Evolutionary conservation across 2,329 filamentous ascomycete species (phyloP), one percentile per base, ranked within the genome.

Genomic region (Sporothrix curviconia): DNA sequence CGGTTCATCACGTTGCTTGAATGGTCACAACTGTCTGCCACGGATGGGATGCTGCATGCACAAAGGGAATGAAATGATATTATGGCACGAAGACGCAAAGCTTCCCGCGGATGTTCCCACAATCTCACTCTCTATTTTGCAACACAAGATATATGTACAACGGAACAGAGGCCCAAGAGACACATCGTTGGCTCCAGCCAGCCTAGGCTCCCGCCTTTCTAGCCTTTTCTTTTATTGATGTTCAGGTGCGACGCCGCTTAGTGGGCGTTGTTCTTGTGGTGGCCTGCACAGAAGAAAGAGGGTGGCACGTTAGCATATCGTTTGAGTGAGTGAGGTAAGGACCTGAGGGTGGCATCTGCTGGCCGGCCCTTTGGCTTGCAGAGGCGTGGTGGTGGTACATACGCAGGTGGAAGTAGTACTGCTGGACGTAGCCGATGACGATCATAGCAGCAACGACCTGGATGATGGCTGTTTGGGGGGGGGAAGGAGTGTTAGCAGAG

Each of bases 351-450:
- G 32, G 30, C 37, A 46, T 34, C 5, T 1, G 17, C 12, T 28
- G 14, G 32, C 11, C 11, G 49, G 14, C 30, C 25, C 32, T n/a
- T 7, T 28, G 14, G 34, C 36, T 19, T 28, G 22, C 30, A 17
- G 9, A 43, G 30, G 6, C 2, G 14, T 24, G 9, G 28, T 22
- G 4, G 12, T 19, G 7, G 32, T 15, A 85, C 90, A 76, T 86
- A 99, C 94, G 90, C 70, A 99, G 83, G 79, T 99, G 95, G 89
- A 95, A 97, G 84, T 99, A 97, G 86, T 99, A 99, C 80, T 96
- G 92, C 79, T 97, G 90, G 68, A 88, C 89, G 77, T 99, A 99
- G 69, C 94, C 92, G 66, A 97, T 72, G 65, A 84, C 76, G 64
- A 96, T 77, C 62, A 99, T 78, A 71, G 84, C 79, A 66, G 82